Conservation (phyloP, 2,329 filamentous ascomycete genomes). For the Setomelanomma holmii region DNA sequence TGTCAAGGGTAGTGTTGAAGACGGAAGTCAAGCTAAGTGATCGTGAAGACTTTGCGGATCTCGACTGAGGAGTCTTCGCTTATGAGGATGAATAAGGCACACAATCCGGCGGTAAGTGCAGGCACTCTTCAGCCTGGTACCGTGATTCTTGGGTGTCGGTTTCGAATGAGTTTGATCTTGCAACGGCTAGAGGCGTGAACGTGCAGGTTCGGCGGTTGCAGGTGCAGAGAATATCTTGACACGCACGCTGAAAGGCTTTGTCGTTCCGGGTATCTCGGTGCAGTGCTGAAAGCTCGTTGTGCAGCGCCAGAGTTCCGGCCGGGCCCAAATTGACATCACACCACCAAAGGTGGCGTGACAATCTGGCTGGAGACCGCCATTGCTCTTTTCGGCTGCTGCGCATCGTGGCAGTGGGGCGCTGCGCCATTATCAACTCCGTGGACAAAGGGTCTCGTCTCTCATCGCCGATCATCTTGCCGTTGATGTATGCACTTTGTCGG, state of each 20-base stretch:
- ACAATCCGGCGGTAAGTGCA: slow-evolving; percentile 26
- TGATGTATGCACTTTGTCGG: not conserved
- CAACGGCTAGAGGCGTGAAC: slow-evolving; percentile 14
- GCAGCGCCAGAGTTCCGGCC: slow-evolving; percentile 3
- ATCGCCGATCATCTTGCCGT: not conserved
- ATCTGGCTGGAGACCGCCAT: slow-evolving; percentile 22
- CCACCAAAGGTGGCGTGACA: slow-evolving; percentile 46
- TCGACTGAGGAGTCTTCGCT: slow-evolving; percentile 18
- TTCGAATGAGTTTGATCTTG: not conserved
- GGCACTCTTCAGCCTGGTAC: slow-evolving; percentile 10
- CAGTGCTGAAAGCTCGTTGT: slow-evolving; percentile 8
- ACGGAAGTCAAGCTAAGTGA: slow-evolving; percentile 5
- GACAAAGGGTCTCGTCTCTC: not conserved
- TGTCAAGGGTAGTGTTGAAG: slow-evolving; percentile 4
- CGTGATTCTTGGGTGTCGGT: slow-evolving; percentile 8
- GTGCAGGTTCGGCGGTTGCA: slow-evolving; percentile 20
- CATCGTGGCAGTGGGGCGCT: slow-evolving; percentile 6
- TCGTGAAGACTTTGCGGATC: slow-evolving; percentile 5
- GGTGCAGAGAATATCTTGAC: slow-evolving; percentile 14
- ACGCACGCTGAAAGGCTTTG: slow-evolving; percentile 11
- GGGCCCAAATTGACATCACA: slow-evolving; percentile 31
- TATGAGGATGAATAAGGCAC: slow-evolving; percentile 28
- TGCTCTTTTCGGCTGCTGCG: slow-evolving; percentile 11
- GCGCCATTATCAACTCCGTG: not conserved
- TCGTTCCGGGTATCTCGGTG: slow-evolving; percentile 14